Evolutionary conservation across 257 asterid species (phyloP).

Genomic region (Misopates orontium): DNA sequence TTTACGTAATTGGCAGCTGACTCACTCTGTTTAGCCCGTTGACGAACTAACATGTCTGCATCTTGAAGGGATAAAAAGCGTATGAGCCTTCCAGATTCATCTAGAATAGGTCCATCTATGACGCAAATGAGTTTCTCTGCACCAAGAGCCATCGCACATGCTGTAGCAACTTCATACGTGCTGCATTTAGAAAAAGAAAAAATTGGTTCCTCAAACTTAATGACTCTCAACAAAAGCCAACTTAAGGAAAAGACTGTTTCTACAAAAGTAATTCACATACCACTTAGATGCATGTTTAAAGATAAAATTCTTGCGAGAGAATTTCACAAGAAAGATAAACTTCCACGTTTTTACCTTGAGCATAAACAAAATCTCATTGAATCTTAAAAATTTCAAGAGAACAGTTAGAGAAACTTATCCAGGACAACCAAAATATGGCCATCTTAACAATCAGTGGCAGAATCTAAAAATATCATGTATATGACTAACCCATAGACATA

Average conservation of each 20-base stretch:
- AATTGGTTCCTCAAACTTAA: too few relatives aligned
- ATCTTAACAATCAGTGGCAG: constrained; percentile 13
- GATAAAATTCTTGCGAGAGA: too few relatives aligned
- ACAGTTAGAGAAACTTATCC: constrained; percentile 1
- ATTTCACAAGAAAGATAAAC: too few relatives aligned
- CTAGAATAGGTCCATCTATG: constrained; percentile 87
- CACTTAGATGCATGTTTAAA: too few relatives aligned
- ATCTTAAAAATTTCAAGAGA: not conserved
- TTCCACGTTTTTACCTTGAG: too few relatives aligned
- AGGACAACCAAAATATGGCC: constrained; percentile 8
- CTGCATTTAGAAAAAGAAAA: constrained; percentile 42
- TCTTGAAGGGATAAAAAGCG: constrained; percentile 79
- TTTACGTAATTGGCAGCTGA: constrained; percentile 86
- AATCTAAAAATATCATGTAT: too few relatives aligned
- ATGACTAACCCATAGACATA: constrained; percentile 18
- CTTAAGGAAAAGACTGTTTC: too few relatives aligned
- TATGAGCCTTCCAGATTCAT: constrained; percentile 72
- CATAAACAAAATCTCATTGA: too few relatives aligned
- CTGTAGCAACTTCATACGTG: constrained; percentile 96
- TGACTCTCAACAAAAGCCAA: too few relatives aligned
- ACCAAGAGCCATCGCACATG: constrained; percentile 93
- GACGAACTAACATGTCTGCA: constrained; percentile 75
- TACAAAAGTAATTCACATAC: too few relatives aligned
- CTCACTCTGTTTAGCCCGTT: constrained; percentile 82
- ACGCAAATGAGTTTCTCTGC: constrained; percentile 88